These are phyloP conservation scores for Aureobasidium sp. DNA, from an alignment of 2,329 filamentous ascomycete genomes.

Conservation along the genomic window DNA sequence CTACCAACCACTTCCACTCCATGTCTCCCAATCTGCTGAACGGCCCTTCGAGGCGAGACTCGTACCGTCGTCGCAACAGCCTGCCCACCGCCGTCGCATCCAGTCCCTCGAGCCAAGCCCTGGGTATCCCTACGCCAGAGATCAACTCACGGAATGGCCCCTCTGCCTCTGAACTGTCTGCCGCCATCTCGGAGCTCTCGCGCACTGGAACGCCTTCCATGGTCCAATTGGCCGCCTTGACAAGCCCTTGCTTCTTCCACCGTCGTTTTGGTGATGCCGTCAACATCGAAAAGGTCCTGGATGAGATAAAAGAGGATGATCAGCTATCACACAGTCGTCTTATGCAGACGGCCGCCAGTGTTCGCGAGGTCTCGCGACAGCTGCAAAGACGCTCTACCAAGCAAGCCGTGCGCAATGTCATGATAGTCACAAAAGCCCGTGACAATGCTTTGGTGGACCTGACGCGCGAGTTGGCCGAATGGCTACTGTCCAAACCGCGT, in stretches of 20 bases:
- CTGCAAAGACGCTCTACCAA: constrained; percentile 87
- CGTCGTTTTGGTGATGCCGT: constrained; percentile 94
- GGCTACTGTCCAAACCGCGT: constrained; percentile 80
- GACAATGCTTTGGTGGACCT: constrained; percentile 88
- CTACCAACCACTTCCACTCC: background rate
- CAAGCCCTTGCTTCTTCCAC: constrained; percentile 97
- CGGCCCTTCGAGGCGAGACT: constrained; percentile 6
- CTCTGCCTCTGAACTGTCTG: constrained; percentile 16
- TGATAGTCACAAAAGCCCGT: constrained; percentile 97
- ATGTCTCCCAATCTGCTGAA: constrained; percentile 7
- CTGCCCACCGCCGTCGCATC: constrained; percentile 17
- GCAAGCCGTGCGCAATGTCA: constrained; percentile 84
- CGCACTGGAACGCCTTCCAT: constrained; percentile 19
- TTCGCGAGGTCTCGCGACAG: constrained; percentile 92
- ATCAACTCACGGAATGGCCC: constrained; percentile 7
- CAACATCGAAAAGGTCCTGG: constrained; percentile 87
- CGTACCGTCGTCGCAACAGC: constrained; percentile 17
- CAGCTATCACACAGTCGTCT: constrained; percentile 89
- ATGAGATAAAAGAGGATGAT: constrained; percentile 84
- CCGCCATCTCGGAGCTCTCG: constrained; percentile 18
- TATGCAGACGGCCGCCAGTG: constrained; percentile 89
- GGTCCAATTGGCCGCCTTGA: constrained; percentile 56
- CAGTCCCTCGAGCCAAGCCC: constrained; percentile 14
- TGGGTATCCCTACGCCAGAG: constrained; percentile 14
- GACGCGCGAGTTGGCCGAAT: constrained; percentile 79